Conservation (phyloP, 2,329 filamentous ascomycete species). For the Ascochyta fabae region DNA sequence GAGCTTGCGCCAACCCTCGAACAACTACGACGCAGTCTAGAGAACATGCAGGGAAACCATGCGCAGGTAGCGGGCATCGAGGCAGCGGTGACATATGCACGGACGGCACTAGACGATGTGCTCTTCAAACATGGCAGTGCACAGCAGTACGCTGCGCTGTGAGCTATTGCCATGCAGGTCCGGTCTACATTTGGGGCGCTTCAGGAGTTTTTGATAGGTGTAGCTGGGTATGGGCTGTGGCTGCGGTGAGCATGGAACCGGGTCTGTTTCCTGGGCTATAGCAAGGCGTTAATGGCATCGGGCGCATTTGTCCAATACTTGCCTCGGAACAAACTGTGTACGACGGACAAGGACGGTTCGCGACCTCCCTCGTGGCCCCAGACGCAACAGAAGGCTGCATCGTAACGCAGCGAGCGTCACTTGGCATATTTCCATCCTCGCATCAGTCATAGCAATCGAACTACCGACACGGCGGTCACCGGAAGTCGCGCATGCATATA, state of each 20-base stretch:
- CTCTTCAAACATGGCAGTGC: constrained; percentile 42
- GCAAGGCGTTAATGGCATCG: constrained; percentile 26
- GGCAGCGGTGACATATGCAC: constrained; percentile 38
- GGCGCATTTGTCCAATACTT: constrained; percentile 32
- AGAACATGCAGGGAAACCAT: constrained; percentile 49
- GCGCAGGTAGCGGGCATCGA: constrained; percentile 46
- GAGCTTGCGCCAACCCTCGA: constrained; percentile 45
- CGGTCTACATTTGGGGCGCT: constrained; percentile 25
- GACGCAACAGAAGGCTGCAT: not conserved
- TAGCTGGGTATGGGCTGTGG: constrained; percentile 29
- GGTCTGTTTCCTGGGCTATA: constrained; percentile 21
- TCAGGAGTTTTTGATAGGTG: constrained; percentile 22
- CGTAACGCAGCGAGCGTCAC: not conserved
- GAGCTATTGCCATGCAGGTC: constrained; percentile 39
- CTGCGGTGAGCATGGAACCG: constrained; percentile 25
- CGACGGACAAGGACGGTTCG: constrained; percentile 22
- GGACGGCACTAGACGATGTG: constrained; percentile 44
- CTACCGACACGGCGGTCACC: constrained; percentile 39
- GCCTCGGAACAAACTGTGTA: constrained; percentile 7
- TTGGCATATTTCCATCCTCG: not conserved
- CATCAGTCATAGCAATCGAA: constrained; percentile 5
- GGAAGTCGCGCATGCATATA: constrained; percentile 38
- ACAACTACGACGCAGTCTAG: constrained; percentile 48
- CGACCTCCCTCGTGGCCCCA: constrained; percentile 5
- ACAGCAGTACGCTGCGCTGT: constrained; percentile 42